phyloP scores from a whole-genome alignment of 176 grass and related monocot genomes.

The Stipa capillata region DNA sequence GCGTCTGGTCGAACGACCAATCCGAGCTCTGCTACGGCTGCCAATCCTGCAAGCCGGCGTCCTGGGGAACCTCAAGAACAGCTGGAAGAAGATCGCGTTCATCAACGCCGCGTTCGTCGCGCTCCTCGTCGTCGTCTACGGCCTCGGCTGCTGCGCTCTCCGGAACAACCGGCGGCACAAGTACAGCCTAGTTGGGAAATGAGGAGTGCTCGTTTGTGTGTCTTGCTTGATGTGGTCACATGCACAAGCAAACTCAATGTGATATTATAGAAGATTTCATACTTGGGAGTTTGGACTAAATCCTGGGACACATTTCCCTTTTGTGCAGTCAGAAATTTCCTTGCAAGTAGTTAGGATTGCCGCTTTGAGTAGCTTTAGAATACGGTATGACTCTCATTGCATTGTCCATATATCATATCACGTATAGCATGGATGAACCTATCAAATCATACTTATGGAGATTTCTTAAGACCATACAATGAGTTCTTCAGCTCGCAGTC shows the following conservation, averaged over 20 bases:
- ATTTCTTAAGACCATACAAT: too few species aligned
- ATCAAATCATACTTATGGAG: too few species aligned
- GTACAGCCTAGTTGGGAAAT: constrained; percentile 31
- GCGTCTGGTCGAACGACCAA: constrained; percentile 24
- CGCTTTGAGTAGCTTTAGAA: too few species aligned
- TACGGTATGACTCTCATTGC: too few species aligned
- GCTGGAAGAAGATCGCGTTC: constrained; percentile 42
- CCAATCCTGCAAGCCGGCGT: constrained; percentile 48
- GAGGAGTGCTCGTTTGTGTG: too few species aligned
- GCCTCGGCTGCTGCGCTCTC: constrained; percentile 30
- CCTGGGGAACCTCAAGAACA: constrained; percentile 34
- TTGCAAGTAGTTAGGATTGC: too few species aligned
- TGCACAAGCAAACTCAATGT: neutral
- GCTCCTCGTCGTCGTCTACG: constrained; percentile 21
- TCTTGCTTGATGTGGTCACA: neutral
- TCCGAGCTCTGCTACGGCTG: constrained; percentile 26
- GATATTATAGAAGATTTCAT: neutral
- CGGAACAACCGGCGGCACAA: constrained; percentile 35
- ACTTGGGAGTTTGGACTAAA: neutral
- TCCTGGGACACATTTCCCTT: too few species aligned
- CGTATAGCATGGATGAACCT: too few species aligned
- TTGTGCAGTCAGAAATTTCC: too few species aligned
- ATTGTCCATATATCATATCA: too few species aligned
- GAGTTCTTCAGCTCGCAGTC: too few species aligned
- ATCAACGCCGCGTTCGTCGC: neutral